A percentile compares a stretch with the other conserved stretches of the same genome.
Conservation (phyloP, 2,329 filamentous ascomycete species). For the Madurella fahalii region DNA sequence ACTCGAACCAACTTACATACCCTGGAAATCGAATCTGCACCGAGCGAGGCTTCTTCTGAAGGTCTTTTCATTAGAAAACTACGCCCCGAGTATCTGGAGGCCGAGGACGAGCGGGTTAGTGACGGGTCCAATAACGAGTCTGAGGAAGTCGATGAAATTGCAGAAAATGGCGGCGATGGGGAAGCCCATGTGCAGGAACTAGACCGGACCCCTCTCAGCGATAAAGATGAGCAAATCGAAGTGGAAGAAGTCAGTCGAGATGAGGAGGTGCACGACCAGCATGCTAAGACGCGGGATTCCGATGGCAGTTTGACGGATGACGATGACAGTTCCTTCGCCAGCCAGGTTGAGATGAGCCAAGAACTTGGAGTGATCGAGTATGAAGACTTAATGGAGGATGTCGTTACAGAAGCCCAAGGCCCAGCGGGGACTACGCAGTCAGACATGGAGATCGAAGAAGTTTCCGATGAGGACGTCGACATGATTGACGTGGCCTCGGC, state of each 20-base stretch:
- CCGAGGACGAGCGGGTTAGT: slow-evolving; percentile 1
- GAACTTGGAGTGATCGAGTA: slow-evolving; percentile 10
- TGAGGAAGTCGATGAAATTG: background rate
- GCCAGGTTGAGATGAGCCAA: slow-evolving; percentile 11
- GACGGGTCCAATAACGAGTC: background rate
- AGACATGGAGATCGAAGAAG: background rate
- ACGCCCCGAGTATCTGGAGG: background rate
- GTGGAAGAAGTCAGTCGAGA: background rate
- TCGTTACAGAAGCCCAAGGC: background rate
- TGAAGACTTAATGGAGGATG: slow-evolving; percentile 10
- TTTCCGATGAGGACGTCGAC: slow-evolving; percentile 14
- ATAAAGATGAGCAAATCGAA: background rate
- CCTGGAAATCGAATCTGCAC: background rate
- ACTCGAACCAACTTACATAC: background rate
- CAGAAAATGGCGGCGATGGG: background rate
- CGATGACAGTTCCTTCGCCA: slow-evolving; percentile 11
- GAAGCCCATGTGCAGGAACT: background rate
- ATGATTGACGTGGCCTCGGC: slow-evolving; percentile 10
- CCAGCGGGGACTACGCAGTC: background rate
- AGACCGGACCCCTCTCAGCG: background rate
- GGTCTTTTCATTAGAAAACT: slow-evolving; percentile 10
- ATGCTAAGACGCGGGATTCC: background rate
- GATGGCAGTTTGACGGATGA: slow-evolving; percentile 10
- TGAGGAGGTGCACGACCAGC: background rate
- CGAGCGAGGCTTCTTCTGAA: slow-evolving; percentile 7